Percentiles rank a stretch among this genome's conserved stretches.
Evolutionary conservation across 768 basidiomycete species (phyloP).

Genomic region (Boletus pseudo-olivaceus): DNA sequence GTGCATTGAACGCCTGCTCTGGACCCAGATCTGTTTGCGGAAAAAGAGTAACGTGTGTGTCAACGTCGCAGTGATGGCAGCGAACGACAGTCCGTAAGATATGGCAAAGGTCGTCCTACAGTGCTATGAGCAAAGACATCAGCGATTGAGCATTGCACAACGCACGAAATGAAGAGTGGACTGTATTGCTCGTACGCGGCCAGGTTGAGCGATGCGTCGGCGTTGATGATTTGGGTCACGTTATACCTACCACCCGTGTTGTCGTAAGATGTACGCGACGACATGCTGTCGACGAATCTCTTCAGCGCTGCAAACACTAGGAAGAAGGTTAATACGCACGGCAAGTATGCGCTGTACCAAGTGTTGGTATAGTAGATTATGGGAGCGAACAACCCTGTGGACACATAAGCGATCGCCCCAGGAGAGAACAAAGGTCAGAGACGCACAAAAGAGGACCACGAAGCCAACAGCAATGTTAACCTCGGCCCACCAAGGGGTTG

Average conservation of each 20-base stretch:
- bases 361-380: slow-evolving; percentile 65
- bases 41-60: slow-evolving; percentile 72
- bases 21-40: slow-evolving; percentile 75
- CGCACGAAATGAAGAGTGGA: slow-evolving; percentile 55
- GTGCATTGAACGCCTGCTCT: slow-evolving; percentile 63
- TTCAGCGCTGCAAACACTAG: neutral
- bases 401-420: slow-evolving; percentile 50
- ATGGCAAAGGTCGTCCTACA: slow-evolving; percentile 62
- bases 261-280: slow-evolving; percentile 62
- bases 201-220: slow-evolving; percentile 53
- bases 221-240: slow-evolving; percentile 51
- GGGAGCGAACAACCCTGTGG: slow-evolving; percentile 53
- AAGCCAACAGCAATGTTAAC: slow-evolving; percentile 65
- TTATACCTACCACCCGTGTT: slow-evolving; percentile 59
- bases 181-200: slow-evolving; percentile 54
- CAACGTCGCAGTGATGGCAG: slow-evolving; percentile 71
- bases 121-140: neutral
- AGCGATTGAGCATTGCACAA: neutral
- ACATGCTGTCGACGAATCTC: slow-evolving; percentile 39
- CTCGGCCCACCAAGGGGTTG: slow-evolving; percentile 82
- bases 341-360: slow-evolving; percentile 57
- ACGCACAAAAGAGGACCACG: slow-evolving; percentile 62
- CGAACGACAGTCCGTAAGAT: slow-evolving; percentile 80
- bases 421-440: slow-evolving; percentile 33
- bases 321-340: slow-evolving; percentile 33